Evolutionary conservation across 352 stramenopile species (phyloP).

Genomic region (Stramenopiles sp.): DNA sequence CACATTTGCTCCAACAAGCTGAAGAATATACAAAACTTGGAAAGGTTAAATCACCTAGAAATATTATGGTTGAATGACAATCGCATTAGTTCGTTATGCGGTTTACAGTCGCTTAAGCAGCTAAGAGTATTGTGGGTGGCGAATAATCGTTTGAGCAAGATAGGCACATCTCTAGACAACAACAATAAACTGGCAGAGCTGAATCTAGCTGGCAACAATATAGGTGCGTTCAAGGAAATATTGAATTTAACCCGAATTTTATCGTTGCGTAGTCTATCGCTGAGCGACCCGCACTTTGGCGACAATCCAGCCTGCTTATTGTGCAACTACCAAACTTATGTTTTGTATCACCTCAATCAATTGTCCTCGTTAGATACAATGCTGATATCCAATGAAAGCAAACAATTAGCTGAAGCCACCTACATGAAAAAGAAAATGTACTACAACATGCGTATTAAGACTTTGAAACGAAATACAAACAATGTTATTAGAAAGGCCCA

Average conservation of each 20-base stretch:
- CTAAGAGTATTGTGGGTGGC: slow-evolving; percentile 32
- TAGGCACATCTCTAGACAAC: slow-evolving; percentile 40
- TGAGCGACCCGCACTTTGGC: slow-evolving; percentile 64
- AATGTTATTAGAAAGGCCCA: slow-evolving; percentile 33
- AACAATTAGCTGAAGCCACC: slow-evolving; percentile 59
- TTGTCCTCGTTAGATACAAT: slow-evolving; percentile 45
- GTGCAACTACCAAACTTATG: slow-evolving; percentile 74
- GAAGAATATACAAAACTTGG: slow-evolving; percentile 33
- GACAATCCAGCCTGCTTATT: slow-evolving; percentile 65
- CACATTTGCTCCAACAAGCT: slow-evolving; percentile 51
- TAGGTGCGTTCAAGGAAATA: slow-evolving; percentile 62
- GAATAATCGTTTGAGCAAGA: slow-evolving; percentile 24
- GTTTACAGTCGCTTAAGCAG: slow-evolving; percentile 33
- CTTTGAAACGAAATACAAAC: slow-evolving; percentile 50
- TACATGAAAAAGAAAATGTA: slow-evolving; percentile 86
- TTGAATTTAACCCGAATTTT: slow-evolving; percentile 44
- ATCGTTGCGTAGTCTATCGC: slow-evolving; percentile 35
- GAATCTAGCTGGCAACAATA: slow-evolving; percentile 52
- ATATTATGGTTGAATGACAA: slow-evolving; percentile 60
- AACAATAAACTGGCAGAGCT: slow-evolving; percentile 42
- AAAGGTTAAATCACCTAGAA: slow-evolving; percentile 37
- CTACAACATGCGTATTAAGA: slow-evolving; percentile 78
- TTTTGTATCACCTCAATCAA: slow-evolving; percentile 53
- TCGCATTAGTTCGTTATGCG: slow-evolving; percentile 33
- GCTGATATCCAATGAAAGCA: slow-evolving; percentile 46